Base-by-base conservation (phyloP, 345 rosid species). In the Euphorbia pulcherrima region DNA sequence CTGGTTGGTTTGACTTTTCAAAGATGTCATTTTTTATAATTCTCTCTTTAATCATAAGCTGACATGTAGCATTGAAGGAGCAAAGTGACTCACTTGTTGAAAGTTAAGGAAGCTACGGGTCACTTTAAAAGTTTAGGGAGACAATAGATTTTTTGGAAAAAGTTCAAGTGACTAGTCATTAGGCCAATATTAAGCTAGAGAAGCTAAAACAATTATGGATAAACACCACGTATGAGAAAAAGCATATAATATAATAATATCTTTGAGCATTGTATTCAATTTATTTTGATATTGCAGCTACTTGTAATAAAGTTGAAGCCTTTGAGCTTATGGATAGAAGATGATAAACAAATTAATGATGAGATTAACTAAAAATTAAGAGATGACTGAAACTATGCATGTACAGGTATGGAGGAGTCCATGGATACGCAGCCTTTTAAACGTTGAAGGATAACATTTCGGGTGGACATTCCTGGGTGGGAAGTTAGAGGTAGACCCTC, bases 401-500 rank as follows among this genome's bases (percentile, higher is more conserved):
- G 92, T 83, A 90, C 92, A 82, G 90, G 88, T 74, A 85, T 72
- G 48, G 90, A 90, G 9, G 93, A 90, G 72, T 71, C 85, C 75
- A 84, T 65, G 21, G 99, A 82, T 48, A 84, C 83, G 60, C 97
- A 91, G 59, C 88, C 86, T 72, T 84, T 89, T 73, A 94, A 78
- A 50, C 89, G 91, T 68, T 89, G 85, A 29, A 93, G 68, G 69
- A 93, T 85, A 47, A 60, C 83, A 18, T 84, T 94, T 65, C 87
- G 78, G 75, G 78, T 84, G 0, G 82, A 87, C 20, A 91, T 83
- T 44, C 88, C 81, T 30, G 89, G 84, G 75, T 88, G 95, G 59
- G 87, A 86, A 41, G 86, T 85, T 20, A 91, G 83, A 44, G 99
- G 97, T 60, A 91, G 84, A 6, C 99, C 99, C 68, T 87, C 97